Evolutionary conservation across 1,284 basidiomycete species (phyloP).

Genomic region (Cryptococcus floricola): DNA sequence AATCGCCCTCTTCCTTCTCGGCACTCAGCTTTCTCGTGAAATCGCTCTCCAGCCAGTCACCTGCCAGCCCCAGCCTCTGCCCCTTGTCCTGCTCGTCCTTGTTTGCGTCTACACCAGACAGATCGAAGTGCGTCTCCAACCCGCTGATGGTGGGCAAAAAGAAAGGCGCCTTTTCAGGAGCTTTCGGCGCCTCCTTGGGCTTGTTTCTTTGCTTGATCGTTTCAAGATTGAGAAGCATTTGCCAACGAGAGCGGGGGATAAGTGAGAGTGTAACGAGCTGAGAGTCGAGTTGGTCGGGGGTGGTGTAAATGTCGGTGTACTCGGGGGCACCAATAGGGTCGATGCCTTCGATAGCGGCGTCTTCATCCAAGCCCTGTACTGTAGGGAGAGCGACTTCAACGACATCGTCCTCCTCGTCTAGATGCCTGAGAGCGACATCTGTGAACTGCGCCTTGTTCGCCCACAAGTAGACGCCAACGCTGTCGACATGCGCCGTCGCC

Average conservation of each 20-base stretch:
- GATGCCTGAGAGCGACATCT: constrained; percentile 74
- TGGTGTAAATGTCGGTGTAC: constrained; percentile 66
- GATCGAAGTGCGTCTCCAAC: constrained; percentile 71
- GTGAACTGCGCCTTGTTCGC: constrained; percentile 92
- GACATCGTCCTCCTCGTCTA: constrained; percentile 67
- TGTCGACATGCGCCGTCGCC: constrained; percentile 90
- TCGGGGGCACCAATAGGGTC: constrained; percentile 57
- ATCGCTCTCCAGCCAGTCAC: constrained; percentile 63
- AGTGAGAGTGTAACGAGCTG: constrained; percentile 87
- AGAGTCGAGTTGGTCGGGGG: constrained; percentile 77
- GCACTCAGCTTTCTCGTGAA: constrained; percentile 65
- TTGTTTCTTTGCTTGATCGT: constrained; percentile 96
- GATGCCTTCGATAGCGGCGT: constrained; percentile 62
- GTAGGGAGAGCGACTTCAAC: constrained; percentile 70
- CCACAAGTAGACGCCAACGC: constrained; percentile 92
- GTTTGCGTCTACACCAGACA: constrained; percentile 46
- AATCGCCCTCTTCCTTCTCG: constrained; percentile 61
- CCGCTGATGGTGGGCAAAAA: constrained; percentile 89
- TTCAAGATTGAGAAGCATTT: constrained; percentile 92
- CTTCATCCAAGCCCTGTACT: constrained; percentile 72
- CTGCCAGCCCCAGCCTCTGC: constrained; percentile 57
- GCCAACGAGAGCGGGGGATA: constrained; percentile 90
- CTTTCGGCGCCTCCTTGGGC: constrained; percentile 91
- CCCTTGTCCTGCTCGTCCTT: constrained; percentile 48
- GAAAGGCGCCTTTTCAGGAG: constrained; percentile 92